Evolutionary conservation across 371 early-diverging fungal species (phyloP).

Genomic region (Zychaea mexicana): DNA sequence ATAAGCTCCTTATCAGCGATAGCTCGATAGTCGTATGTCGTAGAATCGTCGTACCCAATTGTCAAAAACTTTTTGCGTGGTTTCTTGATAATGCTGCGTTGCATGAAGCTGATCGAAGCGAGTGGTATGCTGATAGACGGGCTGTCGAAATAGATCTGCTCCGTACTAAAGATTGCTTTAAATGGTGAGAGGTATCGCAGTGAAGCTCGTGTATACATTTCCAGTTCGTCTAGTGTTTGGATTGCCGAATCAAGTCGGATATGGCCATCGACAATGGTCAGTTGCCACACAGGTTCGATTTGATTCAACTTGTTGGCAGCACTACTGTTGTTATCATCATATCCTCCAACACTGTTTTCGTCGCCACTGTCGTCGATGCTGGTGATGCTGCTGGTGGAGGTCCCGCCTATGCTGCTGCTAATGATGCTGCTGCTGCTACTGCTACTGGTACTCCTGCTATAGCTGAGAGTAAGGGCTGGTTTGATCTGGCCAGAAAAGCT

Average conservation of each 20-base stretch:
- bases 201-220: constrained; percentile 5
- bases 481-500: too few species aligned
- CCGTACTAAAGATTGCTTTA: constrained; percentile 1
- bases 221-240: constrained; percentile 9
- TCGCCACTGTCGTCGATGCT: too few species aligned
- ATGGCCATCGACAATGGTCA: constrained; percentile 14
- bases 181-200: constrained; percentile 18
- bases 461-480: too few species aligned
- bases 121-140: neutral
- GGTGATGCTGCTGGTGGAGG: neutral
- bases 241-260: constrained; percentile 11
- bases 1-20: constrained; percentile 1
- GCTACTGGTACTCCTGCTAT: too few species aligned
- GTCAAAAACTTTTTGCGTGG: neutral
- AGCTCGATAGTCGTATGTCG: neutral
- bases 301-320: neutral
- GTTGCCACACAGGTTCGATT: constrained; percentile 11
- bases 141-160: neutral
- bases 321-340: too few species aligned
- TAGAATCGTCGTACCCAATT: neutral
- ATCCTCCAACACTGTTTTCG: too few species aligned
- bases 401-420: neutral
- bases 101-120: neutral
- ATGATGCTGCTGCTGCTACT: neutral
- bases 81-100: neutral